Evolutionary conservation across 2,329 filamentous ascomycete genomes (phyloP), one percentile per base, ranked within the genome.

Genomic region (Mycosphaerelloides madeirae): DNA sequence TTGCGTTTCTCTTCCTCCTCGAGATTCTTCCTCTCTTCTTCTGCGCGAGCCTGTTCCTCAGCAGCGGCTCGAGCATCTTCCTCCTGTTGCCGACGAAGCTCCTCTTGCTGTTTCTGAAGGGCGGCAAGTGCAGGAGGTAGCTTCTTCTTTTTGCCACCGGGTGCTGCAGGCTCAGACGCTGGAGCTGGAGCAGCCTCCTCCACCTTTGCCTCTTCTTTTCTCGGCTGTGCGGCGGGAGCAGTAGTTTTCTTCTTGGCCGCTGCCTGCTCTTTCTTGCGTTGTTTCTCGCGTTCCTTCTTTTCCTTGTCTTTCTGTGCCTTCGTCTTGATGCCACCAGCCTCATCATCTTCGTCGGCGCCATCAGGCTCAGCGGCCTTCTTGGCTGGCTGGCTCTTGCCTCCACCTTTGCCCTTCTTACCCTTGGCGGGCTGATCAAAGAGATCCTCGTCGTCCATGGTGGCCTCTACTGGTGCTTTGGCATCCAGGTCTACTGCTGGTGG

Each of bases 301-400:
- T 91, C 77, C 70, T 88, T 95, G 68, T 98, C 93, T 74, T 98
- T 98, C 73, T 98, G 90, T 46, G 94, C 93, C 79, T 97, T 98
- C 31, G 88, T 95, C 72, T 97, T 82, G 38, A 97, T 77, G 43
- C 82, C 79, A 34, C 84, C 84, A 47, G 74, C 73, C 3, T 74
- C 76, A 14, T 75, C 75, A 5, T 73, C 76, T 18, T 70, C 75
- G 13, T 62, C 70, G 11, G 62, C 62, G 22, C 61, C 58, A 14
- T 70, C 74, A 16, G 76, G 75, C n/a, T 73, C 75, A 3, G 72
- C 75, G 13, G 74, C 75, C 31, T 69, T 74, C n/a, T 56, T 67
- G 18, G 56, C 52, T 37, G 58, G 54, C 36, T 57, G 50, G 19
- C 36, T 45, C 35, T 39, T 42, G 49, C 63, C 56, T 29, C 54